These are phyloP conservation scores for Tephrocybe rancida DNA, from an alignment of 768 basidiomycete species.

Conservation along the genomic window DNA sequence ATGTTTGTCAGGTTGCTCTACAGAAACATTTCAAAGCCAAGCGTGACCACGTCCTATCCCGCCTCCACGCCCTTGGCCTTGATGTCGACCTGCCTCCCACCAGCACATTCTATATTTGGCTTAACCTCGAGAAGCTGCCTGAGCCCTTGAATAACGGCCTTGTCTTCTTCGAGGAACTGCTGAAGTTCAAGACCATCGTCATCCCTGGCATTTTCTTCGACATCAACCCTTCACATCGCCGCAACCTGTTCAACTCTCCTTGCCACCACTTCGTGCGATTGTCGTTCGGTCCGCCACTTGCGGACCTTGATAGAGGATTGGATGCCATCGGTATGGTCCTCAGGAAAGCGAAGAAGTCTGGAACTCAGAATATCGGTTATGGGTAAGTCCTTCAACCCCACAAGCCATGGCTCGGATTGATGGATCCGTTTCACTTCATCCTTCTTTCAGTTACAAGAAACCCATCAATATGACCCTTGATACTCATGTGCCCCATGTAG, in stretches of 20 bases:
- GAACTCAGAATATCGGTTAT: constrained; percentile 66
- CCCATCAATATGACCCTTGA: constrained; percentile 20
- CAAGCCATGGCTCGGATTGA: not conserved
- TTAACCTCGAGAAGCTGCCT: constrained; percentile 80
- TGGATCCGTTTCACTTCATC: not conserved
- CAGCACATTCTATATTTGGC: constrained; percentile 95
- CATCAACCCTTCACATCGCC: constrained; percentile 78
- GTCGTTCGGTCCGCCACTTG: constrained; percentile 82
- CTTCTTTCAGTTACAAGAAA: constrained; percentile 31
- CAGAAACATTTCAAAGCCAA: constrained; percentile 92
- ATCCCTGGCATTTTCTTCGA: constrained; percentile 93
- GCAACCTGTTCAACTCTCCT: constrained; percentile 88
- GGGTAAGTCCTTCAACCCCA: constrained; percentile 48
- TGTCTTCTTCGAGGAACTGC: constrained; percentile 92
- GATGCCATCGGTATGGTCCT: constrained; percentile 86
- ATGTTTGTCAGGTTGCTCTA: constrained; percentile 59
- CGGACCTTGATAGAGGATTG: constrained; percentile 79
- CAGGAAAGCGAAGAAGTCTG: constrained; percentile 64
- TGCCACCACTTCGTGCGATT: constrained; percentile 90
- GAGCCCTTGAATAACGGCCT: constrained; percentile 87
- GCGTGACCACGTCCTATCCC: constrained; percentile 84
- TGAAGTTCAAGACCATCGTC: constrained; percentile 89
- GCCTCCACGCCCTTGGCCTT: constrained; percentile 79
- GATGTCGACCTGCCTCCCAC: constrained; percentile 76
- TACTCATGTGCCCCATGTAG: constrained; percentile 17